Base-by-base conservation (phyloP, 2,329 filamentous ascomycete species). In the Neonectria coccinea region DNA sequence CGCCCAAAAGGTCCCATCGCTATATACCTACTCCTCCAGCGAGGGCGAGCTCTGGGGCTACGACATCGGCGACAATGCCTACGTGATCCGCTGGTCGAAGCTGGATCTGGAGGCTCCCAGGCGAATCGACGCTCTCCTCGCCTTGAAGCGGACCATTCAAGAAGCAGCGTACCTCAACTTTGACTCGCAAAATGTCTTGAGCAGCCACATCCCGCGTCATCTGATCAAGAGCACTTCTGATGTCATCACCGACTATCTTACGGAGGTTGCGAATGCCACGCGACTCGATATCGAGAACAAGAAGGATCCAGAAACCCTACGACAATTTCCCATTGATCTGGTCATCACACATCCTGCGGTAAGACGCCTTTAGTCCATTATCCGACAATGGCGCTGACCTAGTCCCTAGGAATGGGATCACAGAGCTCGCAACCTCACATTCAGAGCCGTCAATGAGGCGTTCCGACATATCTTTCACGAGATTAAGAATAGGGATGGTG, bases 261-360 rank as follows among this genome's bases (percentile, higher is more conserved):
- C 25, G 10, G 45, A 64, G 20, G 56, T 67, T 11, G 58, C 59
- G 16, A 48, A 25, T 20, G 52, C 51, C 12, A 33, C 50, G 22
- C 63, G 60, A 10, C 18, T 33, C 5, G 54, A 61, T 10, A 65
- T 67, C 12, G 63, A 66, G 42, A 41, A 36, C 20, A 29, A 61
- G 33, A 52, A 16, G 7, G 57, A 52, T 1, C 22, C 58, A 5
- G 55, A 52, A 18, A 22, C 29, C 11, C 50, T 61, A 2, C 42
- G 44, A 12, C 55, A 59, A 4, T 66, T 66, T 29, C 56, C 65
- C 5, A 57, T 67, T n/a, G 65, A 67, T 5, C 20, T 67, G 8
- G 44, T 67, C 41, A 59, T 67, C 7, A 67, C 65, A 0, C 65
- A 67, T 12, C 65, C 65, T 6, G 65, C 59, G n/a, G 65, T 67